phyloP scores from a whole-genome alignment of 1,284 basidiomycete genomes.

The Fistulinella cinereoalba region DNA sequence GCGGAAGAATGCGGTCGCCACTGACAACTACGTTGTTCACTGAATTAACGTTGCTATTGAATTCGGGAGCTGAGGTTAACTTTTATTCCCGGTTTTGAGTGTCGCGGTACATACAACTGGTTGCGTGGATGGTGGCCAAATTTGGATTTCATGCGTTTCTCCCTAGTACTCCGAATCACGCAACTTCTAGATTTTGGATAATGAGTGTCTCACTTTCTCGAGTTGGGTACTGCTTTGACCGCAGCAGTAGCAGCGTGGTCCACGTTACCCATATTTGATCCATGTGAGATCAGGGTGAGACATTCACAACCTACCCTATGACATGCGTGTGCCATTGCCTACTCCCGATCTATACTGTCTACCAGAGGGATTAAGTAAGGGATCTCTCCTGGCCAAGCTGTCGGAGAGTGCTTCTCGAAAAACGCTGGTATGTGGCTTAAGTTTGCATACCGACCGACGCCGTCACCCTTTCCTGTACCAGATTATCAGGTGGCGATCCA shows the following conservation, averaged over 20 bases:
- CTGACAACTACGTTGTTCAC: too few relatives aligned
- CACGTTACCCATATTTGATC: slow-evolving; percentile 1
- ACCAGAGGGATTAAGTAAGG: slow-evolving; percentile 1
- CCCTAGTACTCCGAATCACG: not conserved
- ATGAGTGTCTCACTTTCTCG: slow-evolving; percentile 17
- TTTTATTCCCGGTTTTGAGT: too few relatives aligned
- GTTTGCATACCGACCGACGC: not conserved
- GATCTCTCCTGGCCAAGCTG: not conserved
- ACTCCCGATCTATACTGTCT: slow-evolving; percentile 1
- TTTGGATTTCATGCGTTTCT: not conserved
- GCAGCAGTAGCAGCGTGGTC: not conserved
- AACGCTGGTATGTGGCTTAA: not conserved
- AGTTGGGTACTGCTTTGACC: not conserved
- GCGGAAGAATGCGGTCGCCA: too few relatives aligned
- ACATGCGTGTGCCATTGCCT: slow-evolving; percentile 1
- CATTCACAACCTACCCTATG: slow-evolving; percentile 8
- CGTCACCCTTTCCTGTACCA: not conserved
- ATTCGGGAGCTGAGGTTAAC: not conserved
- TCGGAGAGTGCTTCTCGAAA: not conserved
- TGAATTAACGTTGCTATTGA: too few relatives aligned
- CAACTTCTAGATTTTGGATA: slow-evolving; percentile 5
- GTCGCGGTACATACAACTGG: too few relatives aligned
- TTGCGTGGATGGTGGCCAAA: too few relatives aligned
- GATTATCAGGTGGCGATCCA: not conserved
- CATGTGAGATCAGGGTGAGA: slow-evolving; percentile 16